Evolutionary conservation across 805 yeast genomes (phyloP), one percentile per base, ranked within the genome.

Genomic region (Isabelozyma pseudorhagii): DNA sequence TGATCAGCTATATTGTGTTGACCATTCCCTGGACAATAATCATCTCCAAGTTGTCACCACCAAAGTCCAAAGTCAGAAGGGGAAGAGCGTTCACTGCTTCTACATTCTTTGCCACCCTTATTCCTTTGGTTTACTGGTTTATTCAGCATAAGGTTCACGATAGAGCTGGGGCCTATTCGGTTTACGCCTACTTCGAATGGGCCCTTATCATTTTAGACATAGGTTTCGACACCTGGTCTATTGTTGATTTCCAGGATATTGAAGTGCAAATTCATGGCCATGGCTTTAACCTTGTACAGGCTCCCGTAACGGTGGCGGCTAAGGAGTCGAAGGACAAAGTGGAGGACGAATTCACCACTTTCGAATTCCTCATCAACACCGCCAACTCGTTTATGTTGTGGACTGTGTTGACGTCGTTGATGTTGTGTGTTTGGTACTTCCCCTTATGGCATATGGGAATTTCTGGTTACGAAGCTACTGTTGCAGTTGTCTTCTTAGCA

Each of bases 361-460:
- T 69, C 39, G 76, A 74, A 41, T 67, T 82, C 39, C 21, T 74
- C 3, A 63, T 74, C 43, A 78, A 81, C 59, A 63, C 77, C 13
- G 62, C 81, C 60, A 91, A 92, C 63, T 78, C 93, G 3, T 85
- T 82, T 62, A 75, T 89, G 49, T 89, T 89, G 65, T 94, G 97
- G 97, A 78, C 97, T 0, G 84, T 84, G 18, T 54, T 83, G 41
- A 87, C 98, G 3, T 82, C 97, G 0, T 73, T 94, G 51, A 86
- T 90, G 42, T 79, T 94, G 49, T 84, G 94, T 61, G 84, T 94
- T 46, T 94, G 99, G 99, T 89, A 89, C 72, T 94, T 94, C 77
- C 99, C 99, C 9, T 75, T 94, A 54, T 94, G 99, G 99, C 81
- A 87, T 63, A 91, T 94, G 97, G 98, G 97, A 6, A 86, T 94